These are phyloP conservation scores for Salvia miltiorrhiza DNA, from an alignment of 257 asterid genomes.

Conservation along the genomic window DNA sequence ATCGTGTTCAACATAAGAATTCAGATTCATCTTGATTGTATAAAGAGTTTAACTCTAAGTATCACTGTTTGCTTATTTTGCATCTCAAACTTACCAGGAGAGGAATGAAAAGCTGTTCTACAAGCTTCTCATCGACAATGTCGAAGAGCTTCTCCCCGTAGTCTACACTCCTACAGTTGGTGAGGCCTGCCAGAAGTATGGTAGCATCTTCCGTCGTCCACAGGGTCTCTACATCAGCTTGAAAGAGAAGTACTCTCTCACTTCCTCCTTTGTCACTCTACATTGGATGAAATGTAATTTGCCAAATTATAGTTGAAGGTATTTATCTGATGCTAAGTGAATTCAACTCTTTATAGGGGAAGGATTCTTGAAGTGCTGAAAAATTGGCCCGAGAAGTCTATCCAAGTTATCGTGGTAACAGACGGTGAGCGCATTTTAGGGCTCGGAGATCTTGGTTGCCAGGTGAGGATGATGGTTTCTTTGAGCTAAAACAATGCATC, in stretches of 20 bases:
- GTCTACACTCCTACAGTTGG: slow-evolving; percentile 96
- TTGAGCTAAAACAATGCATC: neutral
- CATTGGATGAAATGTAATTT: neutral
- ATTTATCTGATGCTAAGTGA: slow-evolving; percentile 8
- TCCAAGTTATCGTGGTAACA: slow-evolving; percentile 94
- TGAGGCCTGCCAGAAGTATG: slow-evolving; percentile 97
- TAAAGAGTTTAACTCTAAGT: neutral
- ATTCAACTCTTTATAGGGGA: slow-evolving; percentile 43
- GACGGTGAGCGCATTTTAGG: slow-evolving; percentile 98
- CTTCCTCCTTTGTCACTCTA: neutral
- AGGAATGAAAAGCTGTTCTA: slow-evolving; percentile 85
- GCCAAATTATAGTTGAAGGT: neutral
- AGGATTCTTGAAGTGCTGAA: slow-evolving; percentile 84
- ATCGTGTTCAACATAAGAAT: neutral
- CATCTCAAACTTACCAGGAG: slow-evolving; percentile 43
- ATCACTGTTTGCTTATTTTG: neutral
- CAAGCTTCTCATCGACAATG: slow-evolving; percentile 88
- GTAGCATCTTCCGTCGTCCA: slow-evolving; percentile 90
- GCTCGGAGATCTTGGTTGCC: slow-evolving; percentile 98
- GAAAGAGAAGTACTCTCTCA: slow-evolving; percentile 62
- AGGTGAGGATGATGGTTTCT: slow-evolving; percentile 42
- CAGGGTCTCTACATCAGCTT: slow-evolving; percentile 96
- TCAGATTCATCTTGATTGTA: neutral
- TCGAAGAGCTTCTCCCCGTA: slow-evolving; percentile 87
- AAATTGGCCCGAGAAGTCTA: slow-evolving; percentile 88